Evolutionary conservation across 306 rosid species (phyloP), one percentile per base, ranked within the genome.

Genomic region (Comarum palustre): DNA sequence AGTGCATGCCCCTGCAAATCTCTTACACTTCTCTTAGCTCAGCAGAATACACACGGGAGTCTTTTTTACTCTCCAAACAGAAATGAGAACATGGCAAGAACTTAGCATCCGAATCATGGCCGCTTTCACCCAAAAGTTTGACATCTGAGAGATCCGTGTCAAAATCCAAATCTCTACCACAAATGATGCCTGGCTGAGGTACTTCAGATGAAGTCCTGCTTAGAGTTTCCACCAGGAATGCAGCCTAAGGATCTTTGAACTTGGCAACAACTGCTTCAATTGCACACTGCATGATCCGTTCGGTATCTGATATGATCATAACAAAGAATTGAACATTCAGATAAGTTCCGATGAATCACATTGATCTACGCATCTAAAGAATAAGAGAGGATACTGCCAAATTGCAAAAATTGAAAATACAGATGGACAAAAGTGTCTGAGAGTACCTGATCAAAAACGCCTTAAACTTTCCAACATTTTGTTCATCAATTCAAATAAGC

Each of bases 131-230:
- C 65, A 70, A 46, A 78, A 74, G 71, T 74, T 73, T 77, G 76
- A 83, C 39, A 64, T 75, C 82, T 65, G 92, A 84, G 75, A 82
- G 78, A 66, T 84, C 78, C 45, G 80, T 32, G 6, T 32, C 68
- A 69, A 84, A 86, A 77, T 89, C 97, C 87, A 94, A 78, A 34
- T 91, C 82, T 57, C 20, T 61, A 68, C 94, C 89, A 32, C 82
- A 87, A 68, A 93, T 66, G 79, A 93, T 72, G 72, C 82, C 81
- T 29, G 95, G 95, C 20, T 77, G 68, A 72, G 83, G 89, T 72
- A 57, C 73, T 75, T 89, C 97, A 19, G 34, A 67, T 48, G 85
- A 80, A 61, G 66, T 58, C 79, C 84, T 83, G 59, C 69, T 66
- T 62, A 54, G 32, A 16, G 83, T 31, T 77, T 89, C 92, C 64